Conservation (phyloP, 805 yeast species). For the Geotrichum ghanense region DNA sequence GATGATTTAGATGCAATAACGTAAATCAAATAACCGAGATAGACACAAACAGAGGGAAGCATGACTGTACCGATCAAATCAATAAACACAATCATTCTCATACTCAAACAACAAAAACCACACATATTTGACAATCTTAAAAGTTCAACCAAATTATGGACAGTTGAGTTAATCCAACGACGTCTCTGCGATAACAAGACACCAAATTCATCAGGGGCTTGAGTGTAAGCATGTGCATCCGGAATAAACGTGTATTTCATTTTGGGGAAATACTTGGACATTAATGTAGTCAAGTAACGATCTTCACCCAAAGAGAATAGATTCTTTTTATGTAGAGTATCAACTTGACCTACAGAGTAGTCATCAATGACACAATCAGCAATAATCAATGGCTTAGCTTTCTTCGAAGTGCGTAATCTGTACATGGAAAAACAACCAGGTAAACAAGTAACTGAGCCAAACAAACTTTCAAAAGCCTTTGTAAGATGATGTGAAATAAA, state of each 20-base stretch:
- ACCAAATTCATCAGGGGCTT: slow-evolving; percentile 42
- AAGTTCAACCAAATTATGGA: slow-evolving; percentile 49
- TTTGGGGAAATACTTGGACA: slow-evolving; percentile 46
- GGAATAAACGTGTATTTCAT: slow-evolving; percentile 44
- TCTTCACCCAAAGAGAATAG: slow-evolving; percentile 53
- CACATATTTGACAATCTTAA: slow-evolving; percentile 46
- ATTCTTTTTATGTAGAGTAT: slow-evolving; percentile 50
- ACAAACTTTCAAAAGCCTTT: slow-evolving; percentile 49
- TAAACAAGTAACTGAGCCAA: slow-evolving; percentile 53
- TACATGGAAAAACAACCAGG: slow-evolving; percentile 59
- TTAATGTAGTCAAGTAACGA: slow-evolving; percentile 44
- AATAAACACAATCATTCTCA: slow-evolving; percentile 47
- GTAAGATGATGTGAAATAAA: slow-evolving; percentile 55
- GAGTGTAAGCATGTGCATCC: slow-evolving; percentile 47
- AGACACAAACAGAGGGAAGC: slow-evolving; percentile 46
- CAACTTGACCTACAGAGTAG: slow-evolving; percentile 43
- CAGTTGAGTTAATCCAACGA: slow-evolving; percentile 59
- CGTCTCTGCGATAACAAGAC: slow-evolving; percentile 46
- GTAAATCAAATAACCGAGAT: slow-evolving; percentile 40
- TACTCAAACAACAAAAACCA: slow-evolving; percentile 49
- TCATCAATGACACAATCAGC: slow-evolving; percentile 49
- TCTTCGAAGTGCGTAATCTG: slow-evolving; percentile 35
- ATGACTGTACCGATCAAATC: slow-evolving; percentile 43
- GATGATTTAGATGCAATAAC: slow-evolving; percentile 40
- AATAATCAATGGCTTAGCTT: slow-evolving; percentile 45